Conservation (phyloP, 441 rosid species). For the Gossypium gossypioides region DNA sequence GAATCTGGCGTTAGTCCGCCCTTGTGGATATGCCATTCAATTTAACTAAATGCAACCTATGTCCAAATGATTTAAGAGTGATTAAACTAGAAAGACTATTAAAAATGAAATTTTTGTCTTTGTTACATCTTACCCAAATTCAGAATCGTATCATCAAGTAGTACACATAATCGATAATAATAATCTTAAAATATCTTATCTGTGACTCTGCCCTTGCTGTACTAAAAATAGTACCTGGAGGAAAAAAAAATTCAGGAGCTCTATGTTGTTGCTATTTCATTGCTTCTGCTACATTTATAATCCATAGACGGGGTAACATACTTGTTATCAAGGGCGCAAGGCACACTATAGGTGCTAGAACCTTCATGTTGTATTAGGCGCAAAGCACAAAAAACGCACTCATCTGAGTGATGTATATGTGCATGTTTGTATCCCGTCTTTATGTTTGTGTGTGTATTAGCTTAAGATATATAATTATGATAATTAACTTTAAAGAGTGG, state of each 20-base stretch:
- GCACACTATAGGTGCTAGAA: background rate
- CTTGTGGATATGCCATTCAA: background rate
- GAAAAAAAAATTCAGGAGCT: no score
- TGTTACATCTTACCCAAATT: background rate
- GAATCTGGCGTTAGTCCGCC: background rate
- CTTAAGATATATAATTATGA: background rate
- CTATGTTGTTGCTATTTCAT: background rate
- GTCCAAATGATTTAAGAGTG: background rate
- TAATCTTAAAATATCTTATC: background rate
- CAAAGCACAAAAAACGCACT: background rate
- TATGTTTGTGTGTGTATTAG: background rate
- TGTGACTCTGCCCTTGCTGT: background rate
- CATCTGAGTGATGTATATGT: background rate
- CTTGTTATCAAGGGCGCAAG: background rate
- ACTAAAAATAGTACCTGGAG: background rate
- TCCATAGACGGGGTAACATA: background rate
- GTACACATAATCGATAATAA: background rate
- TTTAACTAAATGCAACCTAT: background rate
- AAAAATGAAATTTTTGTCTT: background rate
- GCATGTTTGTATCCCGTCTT: background rate
- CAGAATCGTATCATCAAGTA: background rate
- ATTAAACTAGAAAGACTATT: background rate
- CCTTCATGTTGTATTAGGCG: background rate
- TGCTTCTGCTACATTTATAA: background rate
- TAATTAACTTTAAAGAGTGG: background rate